These are phyloP conservation scores for Polytrichum commune DNA, from an alignment of 225 moss, liverwort and hornwort species.

Conservation along the genomic window DNA sequence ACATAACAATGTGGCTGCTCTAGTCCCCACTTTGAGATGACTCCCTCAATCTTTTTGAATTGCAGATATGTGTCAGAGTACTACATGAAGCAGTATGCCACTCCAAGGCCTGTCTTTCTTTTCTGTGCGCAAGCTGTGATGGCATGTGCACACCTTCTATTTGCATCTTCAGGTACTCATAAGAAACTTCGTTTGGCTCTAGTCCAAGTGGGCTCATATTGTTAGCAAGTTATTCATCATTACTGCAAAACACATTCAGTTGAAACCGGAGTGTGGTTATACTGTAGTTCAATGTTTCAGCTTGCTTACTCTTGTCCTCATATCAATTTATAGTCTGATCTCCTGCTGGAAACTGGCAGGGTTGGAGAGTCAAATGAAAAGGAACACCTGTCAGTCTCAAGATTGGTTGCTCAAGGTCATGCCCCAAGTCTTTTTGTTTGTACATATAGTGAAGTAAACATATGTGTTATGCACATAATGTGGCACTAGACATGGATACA, in stretches of 20 bases:
- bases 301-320: background rate
- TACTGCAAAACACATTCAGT: too few relatives aligned
- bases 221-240: too few relatives aligned
- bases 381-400: background rate
- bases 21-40: background rate
- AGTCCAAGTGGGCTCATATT: too few relatives aligned
- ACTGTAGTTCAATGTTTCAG: too few relatives aligned
- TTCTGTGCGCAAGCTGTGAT: constrained; percentile 84
- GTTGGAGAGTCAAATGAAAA: background rate
- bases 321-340: background rate
- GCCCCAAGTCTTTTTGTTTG: background rate
- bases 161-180: constrained; percentile 78
- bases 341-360: background rate
- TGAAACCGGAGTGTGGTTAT: too few relatives aligned
- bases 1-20: background rate
- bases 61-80: constrained; percentile 89
- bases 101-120: constrained; percentile 90
- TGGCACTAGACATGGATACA: too few relatives aligned
- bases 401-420: background rate
- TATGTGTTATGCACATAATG: too few relatives aligned
- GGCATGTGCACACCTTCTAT: constrained; percentile 86
- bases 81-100: constrained; percentile 81
- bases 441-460: too few relatives aligned
- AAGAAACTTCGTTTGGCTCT: background rate
- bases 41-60: background rate